Evolutionary conservation across 2,329 filamentous ascomycete species (phyloP), one percentile per base, ranked within the genome.

Genomic region (Trichoderma polysporum): DNA sequence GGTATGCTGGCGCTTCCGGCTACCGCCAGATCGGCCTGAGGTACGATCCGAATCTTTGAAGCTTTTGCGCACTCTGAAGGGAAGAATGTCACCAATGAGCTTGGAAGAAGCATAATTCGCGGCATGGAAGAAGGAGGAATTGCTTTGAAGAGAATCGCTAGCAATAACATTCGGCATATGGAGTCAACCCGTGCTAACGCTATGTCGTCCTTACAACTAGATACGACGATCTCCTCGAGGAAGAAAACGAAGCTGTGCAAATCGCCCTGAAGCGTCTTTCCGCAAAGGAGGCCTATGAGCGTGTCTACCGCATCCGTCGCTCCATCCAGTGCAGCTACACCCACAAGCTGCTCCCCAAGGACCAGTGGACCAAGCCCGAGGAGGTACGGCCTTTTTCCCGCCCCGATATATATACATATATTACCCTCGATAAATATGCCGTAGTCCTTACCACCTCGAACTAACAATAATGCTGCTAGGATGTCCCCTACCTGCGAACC

Each of bases 271-370:
- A 92, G 87, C 93, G 95, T 79, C 91, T 99, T 70, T 88, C 91
- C 67, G 87, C 92, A 76, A 92, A 96, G 85, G 92, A 95, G 79
- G 87, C 90, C 76, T 98, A 98, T 84, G 95, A 99, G 85, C 94
- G 95, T 80, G 89, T 98, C 79, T 99, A 93, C 90, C 94, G 95
- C 78, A 88, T 99, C 81, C 92, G 95, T 84, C 90, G 95, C 82
- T 94, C 95, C 76, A 90, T 96, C 83, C 95, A 99, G 83, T 84
- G 82, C 80, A 87, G 84, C 75, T 79, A 87, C 76, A 79, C 84
- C 75, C 88, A 90, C 79, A 88, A 88, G 82, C 81, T 90, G 69
- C 83, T 90, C 66, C 86, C 88, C 78, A 85, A 85, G 81, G 77
- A 82, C 37, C 78, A 88, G 77, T 88, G 86, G 86, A 87, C 84